Percentiles rank a stretch among this genome's conserved stretches.
Evolutionary conservation across 495 filamentous ascomycete species (phyloP).

Genomic region (Aspergillus wentii): DNA sequence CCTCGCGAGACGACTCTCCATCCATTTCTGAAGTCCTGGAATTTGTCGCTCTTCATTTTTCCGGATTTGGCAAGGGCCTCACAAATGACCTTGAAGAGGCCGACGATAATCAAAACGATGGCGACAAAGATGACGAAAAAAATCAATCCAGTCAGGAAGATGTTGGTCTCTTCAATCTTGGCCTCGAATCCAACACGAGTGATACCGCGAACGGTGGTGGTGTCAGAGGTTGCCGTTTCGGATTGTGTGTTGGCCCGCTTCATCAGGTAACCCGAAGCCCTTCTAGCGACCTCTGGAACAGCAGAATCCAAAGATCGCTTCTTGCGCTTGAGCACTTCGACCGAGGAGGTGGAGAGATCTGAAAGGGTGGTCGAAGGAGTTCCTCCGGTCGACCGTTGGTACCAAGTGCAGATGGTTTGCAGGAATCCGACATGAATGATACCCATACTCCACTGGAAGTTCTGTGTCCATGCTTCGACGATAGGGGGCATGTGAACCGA

Average conservation of each 20-base stretch:
- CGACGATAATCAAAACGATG: slow-evolving; percentile 65
- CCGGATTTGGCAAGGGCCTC: slow-evolving; percentile 67
- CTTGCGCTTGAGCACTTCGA: slow-evolving; percentile 73
- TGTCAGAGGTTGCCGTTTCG: slow-evolving; percentile 44
- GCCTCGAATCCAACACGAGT: slow-evolving; percentile 84
- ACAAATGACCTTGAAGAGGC: slow-evolving; percentile 72
- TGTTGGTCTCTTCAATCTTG: slow-evolving; percentile 83
- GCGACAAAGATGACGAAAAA: slow-evolving; percentile 87
- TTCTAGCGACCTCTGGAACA: slow-evolving; percentile 35
- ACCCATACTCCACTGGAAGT: slow-evolving; percentile 98
- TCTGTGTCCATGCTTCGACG: slow-evolving; percentile 92
- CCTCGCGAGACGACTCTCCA: slow-evolving; percentile 86
- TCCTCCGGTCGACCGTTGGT: slow-evolving; percentile 90
- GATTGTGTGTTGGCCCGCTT: slow-evolving; percentile 44
- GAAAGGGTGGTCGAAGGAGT: slow-evolving; percentile 77
- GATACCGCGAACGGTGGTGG: slow-evolving; percentile 76
- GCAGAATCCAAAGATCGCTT: slow-evolving; percentile 42
- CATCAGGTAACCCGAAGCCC: slow-evolving; percentile 44
- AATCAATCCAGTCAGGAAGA: slow-evolving; percentile 86
- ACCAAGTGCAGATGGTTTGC: slow-evolving; percentile 89
- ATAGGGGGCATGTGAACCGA: slow-evolving; percentile 83
- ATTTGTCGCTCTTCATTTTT: slow-evolving; percentile 82
- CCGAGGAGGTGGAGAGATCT: slow-evolving; percentile 67
- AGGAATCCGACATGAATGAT: slow-evolving; percentile 87
- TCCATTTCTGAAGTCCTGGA: slow-evolving; percentile 89